Evolutionary conservation across 2,329 filamentous ascomycete genomes (phyloP), one percentile per base, ranked within the genome.

Genomic region (Pseudogymnoascus destructans): DNA sequence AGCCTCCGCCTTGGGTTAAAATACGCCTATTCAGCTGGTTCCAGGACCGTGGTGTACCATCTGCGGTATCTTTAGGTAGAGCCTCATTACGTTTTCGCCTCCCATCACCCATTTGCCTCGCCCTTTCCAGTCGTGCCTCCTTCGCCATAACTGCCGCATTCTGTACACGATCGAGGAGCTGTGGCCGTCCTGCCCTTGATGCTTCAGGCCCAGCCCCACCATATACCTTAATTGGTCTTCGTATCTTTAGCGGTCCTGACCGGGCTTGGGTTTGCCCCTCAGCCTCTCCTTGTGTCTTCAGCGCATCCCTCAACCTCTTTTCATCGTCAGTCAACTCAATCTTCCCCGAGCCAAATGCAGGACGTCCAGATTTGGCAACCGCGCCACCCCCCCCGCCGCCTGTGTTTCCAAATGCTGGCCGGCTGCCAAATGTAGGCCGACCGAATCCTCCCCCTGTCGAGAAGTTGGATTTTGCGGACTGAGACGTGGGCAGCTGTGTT

Each of bases 121-220:
- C 35, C 54, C 19, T 25, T 19, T 56, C 19, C 9, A n/a, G 25
- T 19, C 19, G 35, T 56, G 10, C 15, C n/a, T 30, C 25, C 15
- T 30, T 30, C 46, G 23, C 15, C 25, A 19, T 3, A 30, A 4
- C 46, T 30, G n/a, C 10, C 8, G n/a, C 15, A 27, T 27, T 13
- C 9, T 19, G 19, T 23, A 46, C 36, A 25, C 21, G 42, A 17
- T 10, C 15, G 21, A n/a, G 6, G 10, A 40, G 59, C 17, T 46
- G 5, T 35, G 61, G 62, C 38, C 67, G 63, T 7, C 63, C 64
- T 10, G 59, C 61, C 58, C 68, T 64, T 57, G 59, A 65, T 11
- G 55, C 49, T 57, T 66, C 58, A n/a, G 66, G 65, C 11, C 68
- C 66, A 15, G 57, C 25, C 7, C 66, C 66, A 30, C 56, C 54